Base-by-base conservation (phyloP, 306 rosid species). In the Inga laurina region DNA sequence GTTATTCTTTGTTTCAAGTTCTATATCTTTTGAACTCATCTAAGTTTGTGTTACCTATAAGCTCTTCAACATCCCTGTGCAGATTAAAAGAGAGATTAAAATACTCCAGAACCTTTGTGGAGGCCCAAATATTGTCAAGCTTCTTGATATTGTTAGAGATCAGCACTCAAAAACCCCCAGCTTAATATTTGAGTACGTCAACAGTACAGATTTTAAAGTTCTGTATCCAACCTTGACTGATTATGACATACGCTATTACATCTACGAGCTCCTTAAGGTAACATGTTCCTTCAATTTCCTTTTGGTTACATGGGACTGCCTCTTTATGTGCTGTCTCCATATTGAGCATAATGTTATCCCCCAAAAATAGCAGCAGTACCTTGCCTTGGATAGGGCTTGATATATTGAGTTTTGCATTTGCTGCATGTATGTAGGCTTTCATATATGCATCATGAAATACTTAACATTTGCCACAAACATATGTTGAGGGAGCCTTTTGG, bases 241-340 rank as follows among this genome's bases (percentile, higher is more conserved):
- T 77, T 93, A 93, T 87, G 97, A 93, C 92, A 91, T 93, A 49
- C 97, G 97, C 81, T 93, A 93, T 88, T 93, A 93, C 88, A 88
- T 93, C 75, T 91, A 93, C 72, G 97, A 93, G 93, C 97, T 93
- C 77, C 97, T 93, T 71, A 93, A 93, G 97, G 97, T 91, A 86
- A 88, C 35, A 37, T 30, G 37, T 37, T 76, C n/a, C 37, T 71
- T 72, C 77, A 22, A 59, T 72, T 18, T 79, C 64, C 19, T 71
- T 37, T 21, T 37, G 8, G 48, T 24, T 61, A 18, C 30, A 11
- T 65, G 59, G 14, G 56, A 45, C 35, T 83, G 65, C 27, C 57
- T 56, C 30, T 84, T 62, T 39, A 34, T 66, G 30, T 52, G 43
- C 80, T 72, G 32, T 72, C 76, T 62, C 74, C 44, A 9, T 78